phyloP scores from a whole-genome alignment of 495 filamentous ascomycete genomes.

The Podospora bellae-mahoneyi region DNA sequence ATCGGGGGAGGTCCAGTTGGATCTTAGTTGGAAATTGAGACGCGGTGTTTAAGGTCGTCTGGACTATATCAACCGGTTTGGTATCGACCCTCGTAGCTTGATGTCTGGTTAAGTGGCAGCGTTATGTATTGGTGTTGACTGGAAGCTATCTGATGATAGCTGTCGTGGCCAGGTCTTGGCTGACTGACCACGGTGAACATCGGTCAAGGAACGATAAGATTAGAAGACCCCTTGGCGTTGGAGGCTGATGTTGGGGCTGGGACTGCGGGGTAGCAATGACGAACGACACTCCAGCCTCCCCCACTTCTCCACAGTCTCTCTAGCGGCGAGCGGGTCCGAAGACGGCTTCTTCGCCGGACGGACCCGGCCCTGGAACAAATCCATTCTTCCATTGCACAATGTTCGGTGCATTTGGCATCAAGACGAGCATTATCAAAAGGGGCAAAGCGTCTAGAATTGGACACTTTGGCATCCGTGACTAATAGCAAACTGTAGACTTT shows the following conservation, averaged over 20 bases:
- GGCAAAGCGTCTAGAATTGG: conserved; percentile 6
- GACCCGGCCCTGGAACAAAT: conserved; percentile 3
- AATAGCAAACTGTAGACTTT: conserved; percentile 1
- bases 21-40: background rate
- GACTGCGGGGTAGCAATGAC: conserved; percentile 7
- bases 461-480: background rate
- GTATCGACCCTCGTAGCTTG: background rate
- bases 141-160: conserved; percentile 2
- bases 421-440: background rate
- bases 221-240: background rate
- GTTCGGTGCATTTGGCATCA: conserved; percentile 1
- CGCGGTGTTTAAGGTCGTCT: background rate
- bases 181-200: conserved; percentile 5
- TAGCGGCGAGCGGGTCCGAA: conserved; percentile 7
- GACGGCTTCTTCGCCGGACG: conserved; percentile 7
- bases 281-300: conserved; percentile 4
- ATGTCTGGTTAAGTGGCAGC: background rate
- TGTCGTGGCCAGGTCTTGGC: background rate
- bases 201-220: background rate
- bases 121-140: background rate
- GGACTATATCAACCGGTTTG: background rate
- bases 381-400: background rate
- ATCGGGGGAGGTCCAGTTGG: background rate
- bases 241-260: conserved; percentile 8
- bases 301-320: conserved; percentile 8